Evolutionary conservation across 805 yeast species (phyloP).

Genomic region (Limtongia smithiae): DNA sequence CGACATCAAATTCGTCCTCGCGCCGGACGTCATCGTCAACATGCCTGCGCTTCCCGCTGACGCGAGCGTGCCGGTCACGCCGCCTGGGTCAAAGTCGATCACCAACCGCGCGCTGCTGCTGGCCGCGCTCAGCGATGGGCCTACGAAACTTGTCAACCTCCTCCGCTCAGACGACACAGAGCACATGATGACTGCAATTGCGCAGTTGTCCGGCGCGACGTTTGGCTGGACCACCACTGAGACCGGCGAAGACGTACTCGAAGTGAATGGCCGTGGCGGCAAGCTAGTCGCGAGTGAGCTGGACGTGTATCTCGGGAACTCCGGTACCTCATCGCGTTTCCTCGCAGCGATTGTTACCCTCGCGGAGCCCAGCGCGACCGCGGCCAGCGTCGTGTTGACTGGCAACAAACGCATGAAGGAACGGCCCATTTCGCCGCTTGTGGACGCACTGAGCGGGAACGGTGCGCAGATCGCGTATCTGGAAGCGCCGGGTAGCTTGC

Average conservation of each 20-base stretch:
- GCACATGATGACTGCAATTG: conserved; percentile 86
- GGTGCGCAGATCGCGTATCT: conserved; percentile 73
- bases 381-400: conserved; percentile 60
- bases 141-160: conserved; percentile 76
- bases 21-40: conserved; percentile 70
- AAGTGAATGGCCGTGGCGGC: conserved; percentile 80
- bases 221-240: conserved; percentile 56
- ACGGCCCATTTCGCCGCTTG: conserved; percentile 94
- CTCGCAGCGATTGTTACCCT: conserved; percentile 89
- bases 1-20: conserved; percentile 73
- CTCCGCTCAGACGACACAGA: conserved; percentile 96
- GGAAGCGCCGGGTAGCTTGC: conserved; percentile 77
- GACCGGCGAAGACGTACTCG: conserved; percentile 82
- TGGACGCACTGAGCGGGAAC: conserved; percentile 78
- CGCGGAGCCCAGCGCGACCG: conserved; percentile 42
- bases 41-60: conserved; percentile 37
- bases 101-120: conserved; percentile 90
- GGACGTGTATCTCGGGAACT: conserved; percentile 86
- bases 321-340: conserved; percentile 97
- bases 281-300: conserved; percentile 57
- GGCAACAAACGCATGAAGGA: conserved; percentile 98
- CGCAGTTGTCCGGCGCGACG: conserved; percentile 73
- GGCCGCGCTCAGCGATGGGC: conserved; percentile 88
- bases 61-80: conserved; percentile 51
- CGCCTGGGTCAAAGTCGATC: conserved; percentile 97